A percentile compares a stretch with the other conserved stretches of the same genome.
These are phyloP conservation scores for Calycina herbarum DNA, from an alignment of 2,329 filamentous ascomycete species.

Conservation along the genomic window DNA sequence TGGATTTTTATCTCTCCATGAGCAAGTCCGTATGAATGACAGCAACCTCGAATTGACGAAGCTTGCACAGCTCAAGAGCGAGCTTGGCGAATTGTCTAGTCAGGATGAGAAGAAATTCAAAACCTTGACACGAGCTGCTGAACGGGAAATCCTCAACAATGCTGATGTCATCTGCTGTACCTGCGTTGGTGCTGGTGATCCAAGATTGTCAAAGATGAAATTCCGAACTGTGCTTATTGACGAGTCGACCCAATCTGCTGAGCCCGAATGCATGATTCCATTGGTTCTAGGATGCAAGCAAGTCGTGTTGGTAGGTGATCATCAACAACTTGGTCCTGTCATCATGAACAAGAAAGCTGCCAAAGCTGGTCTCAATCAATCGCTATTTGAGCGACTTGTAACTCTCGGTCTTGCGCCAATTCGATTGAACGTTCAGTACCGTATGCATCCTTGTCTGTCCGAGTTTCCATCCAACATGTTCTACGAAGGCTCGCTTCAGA, in stretches of 20 bases:
- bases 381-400: constrained; percentile 95
- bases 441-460: constrained; percentile 97
- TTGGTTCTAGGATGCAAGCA: constrained; percentile 97
- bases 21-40: constrained; percentile 97
- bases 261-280: constrained; percentile 98
- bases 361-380: constrained; percentile 95
- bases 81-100: constrained; percentile 87
- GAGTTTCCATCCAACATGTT: constrained; percentile 99
- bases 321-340: constrained; percentile 95
- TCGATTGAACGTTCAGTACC: constrained; percentile 93
- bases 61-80: constrained; percentile 87
- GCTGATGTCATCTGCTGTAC: constrained; percentile 99
- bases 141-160: constrained; percentile 91
- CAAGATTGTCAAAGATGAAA: constrained; percentile 93
- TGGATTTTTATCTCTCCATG: constrained; percentile 89
- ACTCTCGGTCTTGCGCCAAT: constrained; percentile 89
- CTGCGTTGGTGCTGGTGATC: constrained; percentile 95
- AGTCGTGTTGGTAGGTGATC: constrained; percentile 96
- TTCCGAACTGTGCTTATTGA: constrained; percentile 98
- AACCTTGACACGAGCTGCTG: constrained; percentile 87
- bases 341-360: constrained; percentile 99
- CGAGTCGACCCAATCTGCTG: constrained; percentile 96
- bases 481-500: constrained; percentile 95
- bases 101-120: constrained; percentile 99
- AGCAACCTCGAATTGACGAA: constrained; percentile 93